Conservation (phyloP, 129 eudicot species). For the Escallonia rubra region DNA sequence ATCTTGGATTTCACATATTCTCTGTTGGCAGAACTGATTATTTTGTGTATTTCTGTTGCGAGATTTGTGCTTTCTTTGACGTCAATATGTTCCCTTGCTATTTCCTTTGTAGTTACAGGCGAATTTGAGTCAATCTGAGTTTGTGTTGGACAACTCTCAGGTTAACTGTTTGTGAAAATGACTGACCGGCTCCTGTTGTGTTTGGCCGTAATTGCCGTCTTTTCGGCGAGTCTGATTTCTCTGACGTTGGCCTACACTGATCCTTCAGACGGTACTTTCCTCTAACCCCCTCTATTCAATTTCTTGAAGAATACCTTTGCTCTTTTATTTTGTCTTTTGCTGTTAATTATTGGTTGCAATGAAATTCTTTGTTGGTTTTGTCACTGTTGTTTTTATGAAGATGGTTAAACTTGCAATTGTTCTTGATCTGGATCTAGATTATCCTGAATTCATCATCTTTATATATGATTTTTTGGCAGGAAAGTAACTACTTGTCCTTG, state of each 20-base stretch:
- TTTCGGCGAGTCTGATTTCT: constrained; percentile 19
- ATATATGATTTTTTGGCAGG: neutral
- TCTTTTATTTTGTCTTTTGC: neutral
- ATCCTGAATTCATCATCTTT: neutral
- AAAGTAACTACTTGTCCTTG: neutral
- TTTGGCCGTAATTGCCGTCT: constrained; percentile 29
- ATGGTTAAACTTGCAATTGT: neutral
- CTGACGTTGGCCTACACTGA: constrained; percentile 47
- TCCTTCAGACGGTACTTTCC: constrained; percentile 44
- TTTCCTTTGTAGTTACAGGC: constrained; percentile 21
- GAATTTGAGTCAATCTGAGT: neutral
- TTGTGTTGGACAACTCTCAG: constrained; percentile 18
- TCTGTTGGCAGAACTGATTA: constrained; percentile 9
- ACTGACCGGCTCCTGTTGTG: constrained; percentile 20
- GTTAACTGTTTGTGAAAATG: constrained; percentile 24
- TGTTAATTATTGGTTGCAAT: neutral
- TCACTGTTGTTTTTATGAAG: neutral
- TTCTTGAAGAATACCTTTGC: neutral
- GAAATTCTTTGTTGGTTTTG: neutral
- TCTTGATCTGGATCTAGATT: neutral
- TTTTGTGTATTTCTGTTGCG: neutral
- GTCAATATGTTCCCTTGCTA: neutral
- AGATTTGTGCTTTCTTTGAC: constrained; percentile 2
- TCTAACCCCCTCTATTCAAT: neutral
- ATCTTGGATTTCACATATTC: constrained; percentile 28